Conservation (phyloP, 371 early-diverging fungal genomes). For the Mortierella sp. region DNA sequence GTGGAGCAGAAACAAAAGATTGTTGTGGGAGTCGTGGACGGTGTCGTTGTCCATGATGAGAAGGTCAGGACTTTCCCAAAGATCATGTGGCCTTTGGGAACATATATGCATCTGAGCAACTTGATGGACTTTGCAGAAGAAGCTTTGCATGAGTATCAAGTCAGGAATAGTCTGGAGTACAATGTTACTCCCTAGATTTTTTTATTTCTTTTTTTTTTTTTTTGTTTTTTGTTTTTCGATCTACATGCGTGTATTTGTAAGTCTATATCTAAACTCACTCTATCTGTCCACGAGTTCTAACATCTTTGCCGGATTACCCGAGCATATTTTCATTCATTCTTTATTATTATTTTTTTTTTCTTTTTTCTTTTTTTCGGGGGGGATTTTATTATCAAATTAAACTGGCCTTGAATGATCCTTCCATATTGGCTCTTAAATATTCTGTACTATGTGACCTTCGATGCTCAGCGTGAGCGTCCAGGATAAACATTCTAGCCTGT, state of each 20-base stretch:
- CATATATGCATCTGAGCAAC: conserved; percentile 22
- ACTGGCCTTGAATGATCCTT: too few relatives aligned
- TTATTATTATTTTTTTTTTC: too few relatives aligned
- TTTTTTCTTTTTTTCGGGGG: too few relatives aligned
- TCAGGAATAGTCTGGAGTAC: conserved; percentile 31
- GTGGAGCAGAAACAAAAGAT: conserved; percentile 25
- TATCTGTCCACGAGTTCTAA: not conserved
- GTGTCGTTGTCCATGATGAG: conserved; percentile 9
- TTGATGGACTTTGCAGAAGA: conserved; percentile 37
- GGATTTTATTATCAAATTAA: too few relatives aligned
- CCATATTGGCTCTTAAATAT: too few relatives aligned
- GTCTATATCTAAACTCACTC: not conserved
- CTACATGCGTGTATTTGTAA: not conserved
- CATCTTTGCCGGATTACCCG: not conserved
- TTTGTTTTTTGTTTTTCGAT: not conserved
- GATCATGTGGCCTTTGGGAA: conserved; percentile 31
- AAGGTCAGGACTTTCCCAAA: conserved; percentile 3
- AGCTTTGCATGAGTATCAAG: conserved; percentile 30
- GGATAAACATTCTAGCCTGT: too few relatives aligned
- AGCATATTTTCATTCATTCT: too few relatives aligned
- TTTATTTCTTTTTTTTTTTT: not conserved
- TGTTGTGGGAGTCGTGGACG: conserved; percentile 7
- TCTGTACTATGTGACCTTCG: too few relatives aligned
- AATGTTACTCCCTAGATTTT: conserved; percentile 6
- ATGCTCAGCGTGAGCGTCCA: too few relatives aligned